Evolutionary conservation across 2,329 filamentous ascomycete species (phyloP).

Genomic region (Colletotrichum karsti): DNA sequence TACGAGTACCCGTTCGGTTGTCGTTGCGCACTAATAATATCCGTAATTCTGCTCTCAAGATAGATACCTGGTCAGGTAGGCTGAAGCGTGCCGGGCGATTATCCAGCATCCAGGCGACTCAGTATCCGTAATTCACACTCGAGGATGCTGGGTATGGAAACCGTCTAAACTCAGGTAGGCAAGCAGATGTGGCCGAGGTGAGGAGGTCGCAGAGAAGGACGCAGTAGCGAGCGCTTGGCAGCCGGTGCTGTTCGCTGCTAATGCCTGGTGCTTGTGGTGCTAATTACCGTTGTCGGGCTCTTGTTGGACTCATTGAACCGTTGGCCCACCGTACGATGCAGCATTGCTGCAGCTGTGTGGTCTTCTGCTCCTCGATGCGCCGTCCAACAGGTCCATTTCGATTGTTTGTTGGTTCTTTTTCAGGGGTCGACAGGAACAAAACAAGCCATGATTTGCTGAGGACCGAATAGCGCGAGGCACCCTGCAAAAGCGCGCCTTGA

Average conservation of each 20-base stretch:
- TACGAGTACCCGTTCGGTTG: not conserved
- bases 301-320: not conserved
- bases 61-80: too few species aligned
- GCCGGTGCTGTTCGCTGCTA: not conserved
- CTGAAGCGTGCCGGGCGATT: too few species aligned
- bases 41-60: too few species aligned
- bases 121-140: not conserved
- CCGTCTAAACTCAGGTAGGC: not conserved
- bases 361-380: not conserved
- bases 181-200: slow-evolving; percentile 8
- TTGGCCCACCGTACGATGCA: slow-evolving; percentile 5
- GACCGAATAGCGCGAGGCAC: not conserved
- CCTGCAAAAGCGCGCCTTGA: not conserved
- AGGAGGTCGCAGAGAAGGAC: not conserved
- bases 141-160: not conserved
- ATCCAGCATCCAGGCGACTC: too few species aligned
- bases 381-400: slow-evolving; percentile 1
- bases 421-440: not conserved
- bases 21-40: not conserved
- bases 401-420: slow-evolving; percentile 15
- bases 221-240: slow-evolving; percentile 27
- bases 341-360: slow-evolving; percentile 18
- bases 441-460: not conserved
- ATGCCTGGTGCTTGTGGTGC: slow-evolving; percentile 11
- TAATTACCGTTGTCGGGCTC: not conserved